A percentile compares a stretch with the other conserved stretches of the same genome.
phyloP scores from a whole-genome alignment of 768 basidiomycete genomes.

The Podaxis sp. region DNA sequence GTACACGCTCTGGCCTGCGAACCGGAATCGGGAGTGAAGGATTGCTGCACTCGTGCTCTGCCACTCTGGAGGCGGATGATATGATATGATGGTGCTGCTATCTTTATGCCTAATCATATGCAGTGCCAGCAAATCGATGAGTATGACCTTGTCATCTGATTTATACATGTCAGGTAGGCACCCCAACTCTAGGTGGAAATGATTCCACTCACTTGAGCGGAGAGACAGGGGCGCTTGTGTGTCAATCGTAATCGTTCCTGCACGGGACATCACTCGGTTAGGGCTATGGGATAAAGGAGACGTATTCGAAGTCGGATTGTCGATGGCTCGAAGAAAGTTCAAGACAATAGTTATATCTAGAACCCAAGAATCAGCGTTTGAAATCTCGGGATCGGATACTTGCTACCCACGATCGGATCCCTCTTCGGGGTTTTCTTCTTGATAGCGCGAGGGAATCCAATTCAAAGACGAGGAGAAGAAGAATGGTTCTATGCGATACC shows the following conservation, averaged over 20 bases:
- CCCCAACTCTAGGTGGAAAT: not conserved
- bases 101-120: slow-evolving; percentile 39
- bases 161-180: not conserved
- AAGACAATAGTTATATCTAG: slow-evolving; percentile 55
- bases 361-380: not conserved
- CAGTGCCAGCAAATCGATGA: slow-evolving; percentile 43
- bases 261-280: slow-evolving; percentile 3
- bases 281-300: not conserved
- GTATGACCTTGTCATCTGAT: slow-evolving; percentile 30
- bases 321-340: slow-evolving; percentile 40
- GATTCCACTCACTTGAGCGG: slow-evolving; percentile 19
- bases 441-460: slow-evolving; percentile 64
- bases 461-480: slow-evolving; percentile 61
- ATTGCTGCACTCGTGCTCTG: slow-evolving; percentile 36
- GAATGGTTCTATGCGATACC: slow-evolving; percentile 59
- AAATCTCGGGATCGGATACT: not conserved
- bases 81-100: slow-evolving; percentile 47
- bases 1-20: slow-evolving; percentile 42
- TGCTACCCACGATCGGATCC: slow-evolving; percentile 46
- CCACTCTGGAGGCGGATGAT: slow-evolving; percentile 34
- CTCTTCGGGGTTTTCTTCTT: slow-evolving; percentile 41
- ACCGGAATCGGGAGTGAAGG: slow-evolving; percentile 34
- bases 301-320: slow-evolving; percentile 2
- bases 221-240: slow-evolving; percentile 36
- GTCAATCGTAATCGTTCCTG: slow-evolving; percentile 28